Percentiles rank a stretch among this genome's conserved stretches.
These are phyloP conservation scores for Cinchona pubescens DNA, from an alignment of 257 asterid genomes.

Conservation along the genomic window DNA sequence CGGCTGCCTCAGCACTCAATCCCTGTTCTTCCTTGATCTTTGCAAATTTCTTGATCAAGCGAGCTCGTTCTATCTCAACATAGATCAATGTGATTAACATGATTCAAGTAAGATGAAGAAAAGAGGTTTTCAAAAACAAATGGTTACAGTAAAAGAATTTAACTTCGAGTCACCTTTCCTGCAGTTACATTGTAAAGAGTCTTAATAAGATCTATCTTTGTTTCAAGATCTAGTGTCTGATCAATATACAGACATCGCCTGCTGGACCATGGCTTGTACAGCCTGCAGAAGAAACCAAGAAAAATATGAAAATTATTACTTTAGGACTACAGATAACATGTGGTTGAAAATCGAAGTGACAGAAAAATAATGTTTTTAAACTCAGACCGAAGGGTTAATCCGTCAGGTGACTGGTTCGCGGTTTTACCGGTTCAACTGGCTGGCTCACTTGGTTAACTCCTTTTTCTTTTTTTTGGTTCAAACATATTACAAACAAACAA, in stretches of 20 bases:
- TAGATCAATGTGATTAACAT: conserved; percentile 51
- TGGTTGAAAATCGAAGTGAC: neutral
- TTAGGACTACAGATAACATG: neutral
- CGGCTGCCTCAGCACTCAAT: conserved; percentile 87
- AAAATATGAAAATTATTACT: neutral
- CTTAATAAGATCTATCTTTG: conserved; percentile 86
- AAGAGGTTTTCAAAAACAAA: neutral
- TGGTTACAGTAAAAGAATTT: neutral
- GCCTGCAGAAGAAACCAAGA: conserved; percentile 48
- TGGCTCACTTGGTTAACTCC: no score
- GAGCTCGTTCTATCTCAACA: conserved; percentile 98
- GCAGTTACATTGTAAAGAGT: conserved; percentile 90
- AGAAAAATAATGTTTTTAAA: no score
- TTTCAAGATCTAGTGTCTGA: conserved; percentile 86
- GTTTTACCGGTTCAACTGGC: no score
- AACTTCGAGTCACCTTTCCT: conserved; percentile 65
- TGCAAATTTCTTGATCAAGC: conserved; percentile 88
- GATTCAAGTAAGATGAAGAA: neutral
- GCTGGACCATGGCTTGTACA: conserved; percentile 96
- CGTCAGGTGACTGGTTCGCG: no score
- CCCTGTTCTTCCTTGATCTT: conserved; percentile 93
- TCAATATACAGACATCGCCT: conserved; percentile 91
- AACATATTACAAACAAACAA: no score
- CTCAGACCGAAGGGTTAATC: no score
- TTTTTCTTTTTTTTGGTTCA: no score